These are phyloP conservation scores for Lignosus rhinocerotis DNA, from an alignment of 1,284 basidiomycete genomes.

Conservation along the genomic window DNA sequence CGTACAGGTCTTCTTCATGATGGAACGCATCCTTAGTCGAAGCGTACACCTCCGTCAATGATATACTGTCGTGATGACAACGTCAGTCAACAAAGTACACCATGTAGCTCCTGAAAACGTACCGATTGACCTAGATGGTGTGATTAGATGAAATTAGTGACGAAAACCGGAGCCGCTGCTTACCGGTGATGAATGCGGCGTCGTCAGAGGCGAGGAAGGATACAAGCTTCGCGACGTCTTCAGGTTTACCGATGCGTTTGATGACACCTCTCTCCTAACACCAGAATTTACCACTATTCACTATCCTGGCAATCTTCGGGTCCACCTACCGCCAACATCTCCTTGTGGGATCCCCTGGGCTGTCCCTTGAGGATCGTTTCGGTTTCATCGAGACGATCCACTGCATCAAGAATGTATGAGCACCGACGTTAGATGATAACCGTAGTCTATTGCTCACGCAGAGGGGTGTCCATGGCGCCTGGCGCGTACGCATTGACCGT, in stretches of 20 bases:
- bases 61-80: not conserved
- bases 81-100: not conserved
- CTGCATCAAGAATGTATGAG: not conserved
- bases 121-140: not conserved
- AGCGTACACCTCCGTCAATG: not conserved
- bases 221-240: slow-evolving; percentile 39
- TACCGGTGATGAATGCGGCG: slow-evolving; percentile 16
- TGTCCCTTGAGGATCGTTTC: not conserved
- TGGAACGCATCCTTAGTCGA: not conserved
- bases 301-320: not conserved
- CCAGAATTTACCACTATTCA: not conserved
- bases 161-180: not conserved
- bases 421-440: not conserved
- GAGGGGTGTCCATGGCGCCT: slow-evolving; percentile 14
- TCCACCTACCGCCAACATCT: not conserved
- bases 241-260: slow-evolving; percentile 28
- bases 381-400: not conserved
- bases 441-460: not conserved
- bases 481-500: slow-evolving; percentile 23
- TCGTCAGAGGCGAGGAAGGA: slow-evolving; percentile 39
- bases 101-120: not conserved
- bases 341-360: not conserved
- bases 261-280: not conserved
- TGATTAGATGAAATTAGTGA: no score
- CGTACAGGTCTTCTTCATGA: no score